Evolutionary conservation across 2,329 filamentous ascomycete genomes (phyloP), one percentile per base, ranked within the genome.

Genomic region (Phyllosticta citriasiana): DNA sequence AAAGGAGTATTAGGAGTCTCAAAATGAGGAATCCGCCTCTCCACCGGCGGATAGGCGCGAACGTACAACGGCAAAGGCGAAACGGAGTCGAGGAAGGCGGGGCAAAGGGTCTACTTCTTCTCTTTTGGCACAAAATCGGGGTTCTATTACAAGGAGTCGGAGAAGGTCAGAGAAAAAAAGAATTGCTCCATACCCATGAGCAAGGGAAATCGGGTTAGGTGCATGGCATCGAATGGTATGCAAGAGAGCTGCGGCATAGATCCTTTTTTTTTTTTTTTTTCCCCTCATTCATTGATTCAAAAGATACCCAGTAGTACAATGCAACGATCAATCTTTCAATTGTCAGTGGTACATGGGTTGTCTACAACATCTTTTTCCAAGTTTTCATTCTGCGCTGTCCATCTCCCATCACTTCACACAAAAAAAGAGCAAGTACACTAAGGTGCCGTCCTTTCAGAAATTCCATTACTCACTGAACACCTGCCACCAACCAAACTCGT

Each of bases 1-100:
- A 69, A 92, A 91, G 73, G 87, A 82, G 66, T 81, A 79, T 63
- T 68, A 54, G 27, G 27, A 67, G 26, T 35, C 12, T 19, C 12
- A 24, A 7, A 5, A 30, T 4, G 6, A 6, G 9, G 6, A 6
- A 2, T 2, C 27, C 27, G 3, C 27, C 27, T 30, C 27, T 6
- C 6, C 6, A 30, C 27, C 27, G 27, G 27, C n/a, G 16, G n/a
- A 8, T 30, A 24, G 16, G 10, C 8, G 8, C 24, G 52, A 10
- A 22, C n/a, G 2, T 4, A 47, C 19, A 47, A n/a, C 27, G 27
- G 40, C 4, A 2, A 47, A n/a, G 40, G 4, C 16, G 3, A 30
- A 47, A 47, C 14, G 33, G 33, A 8, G 33, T 40, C 10, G 14
- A 9, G 2, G 10, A 19, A 30, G 1, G 27, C 27, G 4, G 27